Conservation (phyloP, 2,329 filamentous ascomycete genomes). For the Cladosporium austrohemisphaericum region DNA sequence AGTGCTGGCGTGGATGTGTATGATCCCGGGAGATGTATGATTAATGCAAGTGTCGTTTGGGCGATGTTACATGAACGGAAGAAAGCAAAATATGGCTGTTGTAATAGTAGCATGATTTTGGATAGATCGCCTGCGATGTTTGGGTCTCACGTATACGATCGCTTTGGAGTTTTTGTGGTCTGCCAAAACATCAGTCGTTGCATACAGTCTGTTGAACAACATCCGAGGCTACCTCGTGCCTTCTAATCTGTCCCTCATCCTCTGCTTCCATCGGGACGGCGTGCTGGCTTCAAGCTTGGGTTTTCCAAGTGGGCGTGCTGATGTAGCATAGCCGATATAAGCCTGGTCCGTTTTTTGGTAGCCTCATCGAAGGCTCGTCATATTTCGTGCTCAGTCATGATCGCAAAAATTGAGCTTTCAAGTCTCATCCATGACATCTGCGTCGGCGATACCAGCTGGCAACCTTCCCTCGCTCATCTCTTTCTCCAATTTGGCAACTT, state of each 20-base stretch:
- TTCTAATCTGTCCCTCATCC: not conserved
- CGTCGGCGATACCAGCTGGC: conserved; percentile 46
- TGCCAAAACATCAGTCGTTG: too few species aligned
- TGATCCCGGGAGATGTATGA: conserved; percentile 3
- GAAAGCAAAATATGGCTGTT: not conserved
- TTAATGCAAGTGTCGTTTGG: not conserved
- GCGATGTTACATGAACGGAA: too few species aligned
- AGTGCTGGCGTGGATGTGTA: not conserved
- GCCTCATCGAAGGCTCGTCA: not conserved
- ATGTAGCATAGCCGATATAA: too few species aligned
- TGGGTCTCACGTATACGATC: not conserved
- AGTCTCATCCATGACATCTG: conserved; percentile 33
- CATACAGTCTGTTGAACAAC: not conserved
- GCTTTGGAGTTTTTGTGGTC: not conserved
- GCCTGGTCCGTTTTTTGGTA: too few species aligned
- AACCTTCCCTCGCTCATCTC: conserved; percentile 85
- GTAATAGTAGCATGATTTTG: conserved; percentile 1
- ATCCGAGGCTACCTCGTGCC: conserved; percentile 1
- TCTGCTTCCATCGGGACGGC: not conserved
- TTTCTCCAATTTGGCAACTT: conserved; percentile 87
- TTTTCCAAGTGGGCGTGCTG: too few species aligned
- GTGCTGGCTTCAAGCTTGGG: not conserved
- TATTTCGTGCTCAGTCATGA: not conserved
- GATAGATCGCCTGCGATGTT: conserved; percentile 1
- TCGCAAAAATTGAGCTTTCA: conserved; percentile 20